Percentiles rank a stretch among this genome's conserved stretches.
These are phyloP conservation scores for Melampsora abietis-canadensis DNA, from an alignment of 1,284 basidiomycete genomes.

Conservation along the genomic window DNA sequence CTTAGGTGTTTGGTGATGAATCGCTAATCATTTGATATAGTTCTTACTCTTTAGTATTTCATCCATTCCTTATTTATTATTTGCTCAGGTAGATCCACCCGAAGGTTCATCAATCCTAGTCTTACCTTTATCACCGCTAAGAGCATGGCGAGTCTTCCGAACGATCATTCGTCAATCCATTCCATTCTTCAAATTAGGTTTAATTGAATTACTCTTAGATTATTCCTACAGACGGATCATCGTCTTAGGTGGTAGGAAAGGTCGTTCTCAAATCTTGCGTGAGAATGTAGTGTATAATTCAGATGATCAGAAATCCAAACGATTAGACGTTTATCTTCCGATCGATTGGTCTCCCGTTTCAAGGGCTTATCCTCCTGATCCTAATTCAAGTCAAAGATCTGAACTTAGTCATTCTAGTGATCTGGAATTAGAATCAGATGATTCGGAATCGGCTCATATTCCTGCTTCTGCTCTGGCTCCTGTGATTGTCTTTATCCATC, in stretches of 20 bases:
- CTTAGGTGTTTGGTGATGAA: too few relatives aligned
- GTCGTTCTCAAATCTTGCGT: background rate
- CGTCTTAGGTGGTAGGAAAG: background rate
- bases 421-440: background rate
- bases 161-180: conserved; percentile 41
- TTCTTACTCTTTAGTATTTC: conserved; percentile 48
- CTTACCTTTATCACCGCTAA: conserved; percentile 51
- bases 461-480: conserved; percentile 45
- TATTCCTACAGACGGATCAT: conserved; percentile 31
- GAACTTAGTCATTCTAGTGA: background rate
- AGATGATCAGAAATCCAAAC: conserved; percentile 49
- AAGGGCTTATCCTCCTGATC: conserved; percentile 49
- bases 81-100: conserved; percentile 48
- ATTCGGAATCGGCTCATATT: background rate
- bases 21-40: conserved; percentile 50
- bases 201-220: conserved; percentile 29
- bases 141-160: conserved; percentile 51
- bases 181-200: background rate
- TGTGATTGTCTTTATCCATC: conserved; percentile 53
- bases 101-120: conserved; percentile 40
- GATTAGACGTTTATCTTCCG: conserved; percentile 23
- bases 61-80: conserved; percentile 48
- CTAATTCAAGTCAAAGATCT: conserved; percentile 48
- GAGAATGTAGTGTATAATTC: conserved; percentile 49
- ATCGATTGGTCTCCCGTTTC: background rate